A percentile compares a stretch with the other conserved stretches of the same genome.
Evolutionary conservation across 176 grass and related monocot species (phyloP).

Genomic region (Rhipidocladum racemiflorum): DNA sequence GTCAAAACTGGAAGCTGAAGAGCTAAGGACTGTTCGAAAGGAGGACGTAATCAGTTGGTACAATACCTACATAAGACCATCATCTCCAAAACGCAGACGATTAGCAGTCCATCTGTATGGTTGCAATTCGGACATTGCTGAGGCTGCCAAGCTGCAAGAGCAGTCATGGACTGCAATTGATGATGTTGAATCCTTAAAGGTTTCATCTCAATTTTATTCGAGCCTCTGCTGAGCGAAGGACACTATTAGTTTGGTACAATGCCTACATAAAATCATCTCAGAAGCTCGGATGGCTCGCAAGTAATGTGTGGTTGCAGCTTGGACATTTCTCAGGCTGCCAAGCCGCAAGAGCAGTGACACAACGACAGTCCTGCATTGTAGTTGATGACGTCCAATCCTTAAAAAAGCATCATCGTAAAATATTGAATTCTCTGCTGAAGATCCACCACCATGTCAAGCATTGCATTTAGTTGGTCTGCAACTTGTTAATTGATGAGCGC

Average conservation of each 20-base stretch:
- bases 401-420: constrained; percentile 31
- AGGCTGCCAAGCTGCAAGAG: constrained; percentile 54
- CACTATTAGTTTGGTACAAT: constrained; percentile 34
- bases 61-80: constrained; percentile 67
- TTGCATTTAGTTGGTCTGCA: not conserved
- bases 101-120: constrained; percentile 78
- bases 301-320: constrained; percentile 35
- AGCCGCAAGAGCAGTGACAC: constrained; percentile 28
- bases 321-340: constrained; percentile 12
- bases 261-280: constrained; percentile 36
- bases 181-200: constrained; percentile 64
- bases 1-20: constrained; percentile 83
- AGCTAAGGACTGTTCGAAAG: constrained; percentile 76
- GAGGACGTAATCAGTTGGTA: constrained; percentile 72
- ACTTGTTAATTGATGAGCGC: not conserved
- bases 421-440: constrained; percentile 41
- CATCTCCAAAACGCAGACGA: constrained; percentile 60
- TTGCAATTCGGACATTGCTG: constrained; percentile 57
- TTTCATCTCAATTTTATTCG: constrained; percentile 71
- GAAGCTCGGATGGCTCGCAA: constrained; percentile 30
- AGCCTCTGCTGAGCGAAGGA: constrained; percentile 50
- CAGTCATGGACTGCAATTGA: constrained; percentile 63
- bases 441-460: not conserved
- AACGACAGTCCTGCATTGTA: not conserved
- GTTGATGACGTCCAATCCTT: constrained; percentile 36